These are phyloP conservation scores for Astrocystis sublimbata DNA, from an alignment of 495 filamentous ascomycete genomes.

Conservation along the genomic window DNA sequence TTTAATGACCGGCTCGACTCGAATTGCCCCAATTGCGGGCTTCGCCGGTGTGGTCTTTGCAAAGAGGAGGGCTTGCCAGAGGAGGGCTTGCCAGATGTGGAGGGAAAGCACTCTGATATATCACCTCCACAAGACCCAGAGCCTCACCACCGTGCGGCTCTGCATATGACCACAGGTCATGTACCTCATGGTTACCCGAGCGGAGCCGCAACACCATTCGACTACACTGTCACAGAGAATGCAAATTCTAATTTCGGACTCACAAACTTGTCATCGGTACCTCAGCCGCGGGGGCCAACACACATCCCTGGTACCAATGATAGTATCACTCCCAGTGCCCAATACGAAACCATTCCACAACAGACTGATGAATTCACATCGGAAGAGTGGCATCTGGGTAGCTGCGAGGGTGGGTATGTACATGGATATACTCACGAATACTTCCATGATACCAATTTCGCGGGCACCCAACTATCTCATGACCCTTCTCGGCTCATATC, in stretches of 20 bases:
- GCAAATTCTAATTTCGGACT: background rate
- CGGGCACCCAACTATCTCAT: background rate
- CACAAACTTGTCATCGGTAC: background rate
- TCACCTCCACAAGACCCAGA: background rate
- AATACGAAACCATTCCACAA: background rate
- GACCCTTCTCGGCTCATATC: background rate
- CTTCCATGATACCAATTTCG: background rate
- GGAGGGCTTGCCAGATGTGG: background rate
- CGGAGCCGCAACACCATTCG: conserved; percentile 15
- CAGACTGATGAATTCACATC: background rate
- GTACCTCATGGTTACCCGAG: background rate
- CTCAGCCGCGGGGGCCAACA: background rate
- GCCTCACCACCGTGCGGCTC: conserved; percentile 10
- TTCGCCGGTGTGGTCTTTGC: background rate
- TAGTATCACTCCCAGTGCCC: background rate
- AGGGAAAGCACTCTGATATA: background rate
- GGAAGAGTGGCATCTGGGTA: background rate
- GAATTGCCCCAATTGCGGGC: background rate
- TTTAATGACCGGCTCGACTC: background rate
- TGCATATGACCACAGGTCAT: background rate
- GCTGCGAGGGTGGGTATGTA: background rate
- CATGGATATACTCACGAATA: background rate
- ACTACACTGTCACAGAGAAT: background rate
- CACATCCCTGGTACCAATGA: background rate
- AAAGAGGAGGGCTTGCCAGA: background rate